Evolutionary conservation across 1,284 basidiomycete genomes (phyloP).

Genomic region (Rhodotorula mucilaginosa): DNA sequence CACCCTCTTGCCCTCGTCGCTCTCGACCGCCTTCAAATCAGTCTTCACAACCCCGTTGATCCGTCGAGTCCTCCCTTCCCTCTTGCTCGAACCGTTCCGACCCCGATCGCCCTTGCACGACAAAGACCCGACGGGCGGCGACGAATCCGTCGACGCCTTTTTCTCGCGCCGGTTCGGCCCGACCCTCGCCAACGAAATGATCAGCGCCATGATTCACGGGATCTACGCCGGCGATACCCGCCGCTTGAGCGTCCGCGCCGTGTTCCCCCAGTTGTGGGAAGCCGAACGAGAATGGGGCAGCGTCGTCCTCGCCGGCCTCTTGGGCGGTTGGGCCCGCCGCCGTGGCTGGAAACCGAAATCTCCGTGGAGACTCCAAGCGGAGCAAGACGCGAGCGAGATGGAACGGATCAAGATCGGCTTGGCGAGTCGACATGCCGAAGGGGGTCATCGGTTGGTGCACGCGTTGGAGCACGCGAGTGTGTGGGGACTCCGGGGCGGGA

Average conservation of each 20-base stretch:
- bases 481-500: conserved; percentile 75
- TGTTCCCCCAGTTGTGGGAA: conserved; percentile 70
- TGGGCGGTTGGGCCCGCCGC: conserved; percentile 48
- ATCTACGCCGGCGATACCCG: conserved; percentile 86
- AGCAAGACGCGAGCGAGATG: conserved; percentile 44
- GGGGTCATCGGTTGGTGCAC: conserved; percentile 54
- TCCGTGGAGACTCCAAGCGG: conserved; percentile 22
- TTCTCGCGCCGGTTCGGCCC: conserved; percentile 72
- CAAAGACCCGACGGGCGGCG: conserved; percentile 51
- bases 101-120: conserved; percentile 47
- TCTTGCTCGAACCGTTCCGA: conserved; percentile 62
- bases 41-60: conserved; percentile 55
- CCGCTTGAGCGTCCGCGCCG: conserved; percentile 68
- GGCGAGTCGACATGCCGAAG: conserved; percentile 43
- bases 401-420: conserved; percentile 52
- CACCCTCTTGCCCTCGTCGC: conserved; percentile 54
- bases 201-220: conserved; percentile 84
- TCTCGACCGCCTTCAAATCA: conserved; percentile 49
- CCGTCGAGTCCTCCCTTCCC: conserved; percentile 57
- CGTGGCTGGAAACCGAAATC: conserved; percentile 25
- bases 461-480: conserved; percentile 65
- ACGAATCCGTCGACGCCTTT: conserved; percentile 81
- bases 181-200: conserved; percentile 68
- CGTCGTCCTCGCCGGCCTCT: conserved; percentile 61
- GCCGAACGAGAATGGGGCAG: conserved; percentile 66